These are phyloP conservation scores for Rhazya stricta DNA, from an alignment of 257 asterid species.

Conservation along the genomic window DNA sequence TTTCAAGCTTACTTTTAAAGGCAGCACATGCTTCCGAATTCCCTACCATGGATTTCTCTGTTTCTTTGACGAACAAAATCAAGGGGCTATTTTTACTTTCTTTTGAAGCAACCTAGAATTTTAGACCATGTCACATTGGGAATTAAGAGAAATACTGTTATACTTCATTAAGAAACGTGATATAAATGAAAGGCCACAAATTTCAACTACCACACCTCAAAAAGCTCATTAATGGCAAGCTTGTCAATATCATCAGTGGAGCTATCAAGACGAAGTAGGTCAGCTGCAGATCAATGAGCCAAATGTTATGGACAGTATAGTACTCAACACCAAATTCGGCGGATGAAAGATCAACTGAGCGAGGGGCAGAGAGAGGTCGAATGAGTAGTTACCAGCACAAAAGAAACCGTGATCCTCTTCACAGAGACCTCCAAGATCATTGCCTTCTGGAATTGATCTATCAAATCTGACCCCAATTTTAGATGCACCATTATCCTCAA, in stretches of 20 bases:
- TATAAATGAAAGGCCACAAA: neutral
- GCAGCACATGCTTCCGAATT: slow-evolving; percentile 60
- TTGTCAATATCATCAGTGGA: slow-evolving; percentile 69
- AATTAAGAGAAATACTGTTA: slow-evolving; percentile 5
- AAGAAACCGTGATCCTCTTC: slow-evolving; percentile 83
- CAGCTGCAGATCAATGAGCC: slow-evolving; percentile 34
- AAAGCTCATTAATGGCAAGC: slow-evolving; percentile 58
- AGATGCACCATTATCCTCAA: slow-evolving; percentile 70
- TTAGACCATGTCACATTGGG: slow-evolving; percentile 10
- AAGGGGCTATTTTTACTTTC: slow-evolving; percentile 79
- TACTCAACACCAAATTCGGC: neutral
- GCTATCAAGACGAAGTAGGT: slow-evolving; percentile 65
- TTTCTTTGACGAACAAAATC: slow-evolving; percentile 85
- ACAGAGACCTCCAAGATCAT: slow-evolving; percentile 86
- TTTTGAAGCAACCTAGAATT: slow-evolving; percentile 53
- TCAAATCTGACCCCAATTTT: slow-evolving; percentile 92
- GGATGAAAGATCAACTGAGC: neutral
- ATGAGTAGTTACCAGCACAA: slow-evolving; percentile 57
- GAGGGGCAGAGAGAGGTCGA: slow-evolving; percentile 1
- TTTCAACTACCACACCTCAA: slow-evolving; percentile 53
- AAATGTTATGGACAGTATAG: neutral
- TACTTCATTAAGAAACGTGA: neutral
- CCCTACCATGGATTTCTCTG: slow-evolving; percentile 81
- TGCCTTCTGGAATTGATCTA: slow-evolving; percentile 73
- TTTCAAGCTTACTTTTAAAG: slow-evolving; percentile 71